Evolutionary conservation across 1,139 yeast genomes (phyloP), one percentile per base, ranked within the genome.

Genomic region (Yamadazyma epiphylla): DNA sequence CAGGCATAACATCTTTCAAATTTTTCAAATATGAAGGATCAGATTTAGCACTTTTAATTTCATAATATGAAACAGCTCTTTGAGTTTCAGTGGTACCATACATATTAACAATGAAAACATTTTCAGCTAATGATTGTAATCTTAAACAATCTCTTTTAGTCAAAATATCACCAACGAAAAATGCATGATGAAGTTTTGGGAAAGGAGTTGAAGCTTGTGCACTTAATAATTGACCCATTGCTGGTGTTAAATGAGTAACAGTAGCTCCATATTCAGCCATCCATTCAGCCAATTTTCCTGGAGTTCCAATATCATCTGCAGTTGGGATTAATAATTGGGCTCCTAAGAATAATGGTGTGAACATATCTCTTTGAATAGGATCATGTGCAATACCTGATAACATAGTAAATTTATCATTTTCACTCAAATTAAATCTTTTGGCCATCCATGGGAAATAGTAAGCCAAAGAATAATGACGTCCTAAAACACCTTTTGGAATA

Each of bases 401-500:
- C 99, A 91, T 91, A 15, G 99, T 94, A 64, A 91, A 91, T 53
- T 72, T 82, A 60, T 94, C 98, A 25, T 80, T 73, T 36, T 76
- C 84, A 21, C 84, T 74, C 29, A 91, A 71, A 25, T 80, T 77
- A 51, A 94, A 91, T 32, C 80, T 74, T 53, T 85, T 60, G 12
- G 96, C 73, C 99, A 91, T 91, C 99, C 99, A 91, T 23, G 95
- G 95, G 74, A 91, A 91, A 59, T 91, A 91, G 64, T 94, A 91
- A 1, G 98, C 95, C 42, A 91, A 70, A 1, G 97, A 89, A 58
- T 80, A 94, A 54, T 94, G 98, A 62, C 99, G 85, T 27, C 99
- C 99, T 41, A 87, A 72, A 17, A 91, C 99, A 66, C 99, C 99
- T 64, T 91, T 91, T 46, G 99, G 99, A 43, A 91, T 70, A 57